These are phyloP conservation scores for Theileria sp. DNA, from an alignment of 169 alveolate species.

Conservation along the genomic window DNA sequence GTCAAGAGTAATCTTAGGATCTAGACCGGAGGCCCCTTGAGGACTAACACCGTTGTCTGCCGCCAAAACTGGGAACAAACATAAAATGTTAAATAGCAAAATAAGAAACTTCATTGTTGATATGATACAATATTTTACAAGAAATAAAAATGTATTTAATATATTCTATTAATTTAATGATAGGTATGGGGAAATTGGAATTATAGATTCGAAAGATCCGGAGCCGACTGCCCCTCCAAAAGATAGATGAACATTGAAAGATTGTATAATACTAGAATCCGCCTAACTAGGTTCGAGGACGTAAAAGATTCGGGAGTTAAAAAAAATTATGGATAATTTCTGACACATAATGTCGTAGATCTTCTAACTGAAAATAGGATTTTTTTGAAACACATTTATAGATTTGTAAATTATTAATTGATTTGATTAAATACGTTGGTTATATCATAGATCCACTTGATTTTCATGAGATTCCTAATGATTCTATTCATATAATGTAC, in stretches of 20 bases:
- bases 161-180: neutral
- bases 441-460: constrained; percentile 4
- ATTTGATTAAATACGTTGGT: neutral
- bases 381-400: no score
- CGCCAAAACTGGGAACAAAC: neutral
- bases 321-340: neutral
- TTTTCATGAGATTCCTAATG: neutral
- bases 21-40: neutral
- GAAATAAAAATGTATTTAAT: neutral
- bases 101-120: constrained; percentile 7
- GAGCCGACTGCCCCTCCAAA: neutral
- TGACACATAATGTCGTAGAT: neutral
- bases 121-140: neutral
- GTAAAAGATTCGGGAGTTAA: neutral
- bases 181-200: constrained; percentile 7
- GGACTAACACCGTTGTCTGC: neutral
- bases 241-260: neutral
- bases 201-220: constrained; percentile 1
- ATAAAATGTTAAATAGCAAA: constrained; percentile 1
- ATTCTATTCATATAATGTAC: neutral
- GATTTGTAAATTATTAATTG: neutral
- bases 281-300: neutral
- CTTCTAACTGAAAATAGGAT: neutral
- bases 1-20: neutral
- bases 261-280: neutral